These are phyloP conservation scores for Microbotryum saponariae DNA, from an alignment of 1,284 basidiomycete genomes.

Conservation along the genomic window DNA sequence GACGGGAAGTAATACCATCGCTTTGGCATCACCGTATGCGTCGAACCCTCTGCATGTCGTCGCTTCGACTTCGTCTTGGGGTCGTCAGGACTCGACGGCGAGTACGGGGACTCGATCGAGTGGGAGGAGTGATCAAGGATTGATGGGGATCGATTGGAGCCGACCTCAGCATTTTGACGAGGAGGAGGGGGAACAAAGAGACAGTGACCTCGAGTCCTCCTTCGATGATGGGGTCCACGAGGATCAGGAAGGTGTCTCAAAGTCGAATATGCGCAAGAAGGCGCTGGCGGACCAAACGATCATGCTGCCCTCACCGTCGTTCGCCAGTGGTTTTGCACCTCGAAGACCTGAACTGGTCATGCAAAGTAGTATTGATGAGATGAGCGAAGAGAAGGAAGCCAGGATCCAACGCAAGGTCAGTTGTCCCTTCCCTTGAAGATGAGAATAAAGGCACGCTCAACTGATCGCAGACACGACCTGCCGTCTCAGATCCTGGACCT, in stretches of 20 bases:
- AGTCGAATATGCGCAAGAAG: neutral
- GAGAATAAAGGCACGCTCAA: neutral
- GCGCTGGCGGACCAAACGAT: no score
- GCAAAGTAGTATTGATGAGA: slow-evolving; percentile 9
- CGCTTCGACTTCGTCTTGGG: neutral
- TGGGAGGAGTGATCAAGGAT: neutral
- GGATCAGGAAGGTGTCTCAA: neutral
- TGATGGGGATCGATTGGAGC: neutral
- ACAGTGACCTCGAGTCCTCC: no score
- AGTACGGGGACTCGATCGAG: slow-evolving; percentile 2
- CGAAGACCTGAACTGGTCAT: neutral
- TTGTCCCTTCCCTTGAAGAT: neutral
- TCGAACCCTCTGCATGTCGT: neutral
- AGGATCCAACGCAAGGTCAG: slow-evolving; percentile 19
- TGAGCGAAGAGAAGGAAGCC: slow-evolving; percentile 12
- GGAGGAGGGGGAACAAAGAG: neutral
- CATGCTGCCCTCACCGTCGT: no score
- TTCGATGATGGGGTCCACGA: no score
- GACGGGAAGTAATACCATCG: neutral
- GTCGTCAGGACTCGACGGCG: neutral
- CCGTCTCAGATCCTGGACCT: slow-evolving; percentile 41
- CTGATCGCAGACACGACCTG: neutral
- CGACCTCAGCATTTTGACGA: neutral
- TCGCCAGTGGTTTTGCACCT: no score
- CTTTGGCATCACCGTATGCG: neutral